phyloP scores from a whole-genome alignment of 2,329 filamentous ascomycete species.

The Colletotrichum spinosum region DNA sequence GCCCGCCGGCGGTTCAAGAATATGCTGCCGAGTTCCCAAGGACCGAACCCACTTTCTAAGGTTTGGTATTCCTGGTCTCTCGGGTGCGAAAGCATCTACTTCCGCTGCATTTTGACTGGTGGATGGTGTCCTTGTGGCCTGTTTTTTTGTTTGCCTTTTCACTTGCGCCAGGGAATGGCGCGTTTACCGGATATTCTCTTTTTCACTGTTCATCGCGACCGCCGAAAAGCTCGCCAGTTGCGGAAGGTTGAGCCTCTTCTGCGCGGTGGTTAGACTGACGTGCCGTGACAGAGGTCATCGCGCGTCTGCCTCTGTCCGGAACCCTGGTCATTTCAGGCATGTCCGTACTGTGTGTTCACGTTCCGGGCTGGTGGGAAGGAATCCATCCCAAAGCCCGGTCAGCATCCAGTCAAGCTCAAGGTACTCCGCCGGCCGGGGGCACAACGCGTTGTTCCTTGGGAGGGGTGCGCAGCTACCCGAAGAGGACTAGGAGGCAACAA shows the following conservation, averaged over 20 bases:
- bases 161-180: too few relatives aligned
- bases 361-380: conserved; percentile 11
- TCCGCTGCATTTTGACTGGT: too few relatives aligned
- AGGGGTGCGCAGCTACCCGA: conserved; percentile 12
- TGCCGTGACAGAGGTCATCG: not conserved
- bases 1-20: too few relatives aligned
- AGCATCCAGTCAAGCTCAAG: conserved; percentile 6
- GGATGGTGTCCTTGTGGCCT: too few relatives aligned
- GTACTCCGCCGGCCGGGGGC: conserved; percentile 16
- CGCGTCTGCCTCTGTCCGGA: conserved; percentile 7
- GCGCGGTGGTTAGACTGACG: not conserved
- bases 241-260: conserved; percentile 4
- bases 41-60: not conserved
- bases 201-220: too few relatives aligned
- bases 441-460: conserved; percentile 2
- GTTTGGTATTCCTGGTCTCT: not conserved
- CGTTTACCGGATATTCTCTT: too few relatives aligned
- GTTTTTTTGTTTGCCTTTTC: too few relatives aligned
- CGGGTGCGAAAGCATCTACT: not conserved
- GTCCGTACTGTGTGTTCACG: too few relatives aligned
- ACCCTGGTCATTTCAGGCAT: conserved; percentile 7
- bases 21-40: not conserved
- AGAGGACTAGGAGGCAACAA: conserved; percentile 14
- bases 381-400: not conserved
- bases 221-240: too few relatives aligned